phyloP scores from a whole-genome alignment of 2,329 filamentous ascomycete genomes.

The Colletotrichum spaethianum region DNA sequence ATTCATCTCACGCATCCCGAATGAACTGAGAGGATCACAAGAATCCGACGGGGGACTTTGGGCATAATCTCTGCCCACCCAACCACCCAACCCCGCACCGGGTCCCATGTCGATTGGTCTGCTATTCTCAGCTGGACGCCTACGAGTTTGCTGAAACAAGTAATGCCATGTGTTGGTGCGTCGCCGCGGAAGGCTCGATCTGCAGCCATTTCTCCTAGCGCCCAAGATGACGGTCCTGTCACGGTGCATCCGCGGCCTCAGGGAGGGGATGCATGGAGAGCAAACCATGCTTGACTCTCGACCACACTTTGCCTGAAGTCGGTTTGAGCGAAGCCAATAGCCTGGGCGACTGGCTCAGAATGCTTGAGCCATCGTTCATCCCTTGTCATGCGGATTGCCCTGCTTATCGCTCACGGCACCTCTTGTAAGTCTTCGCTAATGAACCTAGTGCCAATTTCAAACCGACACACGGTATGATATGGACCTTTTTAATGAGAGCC shows the following conservation, averaged over 20 bases:
- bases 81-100: not conserved
- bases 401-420: not conserved
- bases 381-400: not conserved
- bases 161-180: not conserved
- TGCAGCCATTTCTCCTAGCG: slow-evolving; percentile 35
- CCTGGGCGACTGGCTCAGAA: not conserved
- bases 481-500: not conserved
- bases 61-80: not conserved
- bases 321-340: not conserved
- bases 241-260: slow-evolving; percentile 18
- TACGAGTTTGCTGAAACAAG: not conserved
- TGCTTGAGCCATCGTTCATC: not conserved
- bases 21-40: too few species aligned
- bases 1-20: not conserved
- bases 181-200: slow-evolving; percentile 10
- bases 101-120: not conserved
- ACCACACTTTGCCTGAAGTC: not conserved
- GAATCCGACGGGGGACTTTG: too few species aligned
- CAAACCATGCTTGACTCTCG: not conserved
- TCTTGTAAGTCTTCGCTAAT: not conserved
- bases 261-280: not conserved
- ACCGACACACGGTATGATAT: not conserved
- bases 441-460: not conserved
- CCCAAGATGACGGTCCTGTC: slow-evolving; percentile 11
- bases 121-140: not conserved